Evolutionary conservation across 2,329 filamentous ascomycete genomes (phyloP).

Genomic region (Stagonosporopsis cucurbitacearum): DNA sequence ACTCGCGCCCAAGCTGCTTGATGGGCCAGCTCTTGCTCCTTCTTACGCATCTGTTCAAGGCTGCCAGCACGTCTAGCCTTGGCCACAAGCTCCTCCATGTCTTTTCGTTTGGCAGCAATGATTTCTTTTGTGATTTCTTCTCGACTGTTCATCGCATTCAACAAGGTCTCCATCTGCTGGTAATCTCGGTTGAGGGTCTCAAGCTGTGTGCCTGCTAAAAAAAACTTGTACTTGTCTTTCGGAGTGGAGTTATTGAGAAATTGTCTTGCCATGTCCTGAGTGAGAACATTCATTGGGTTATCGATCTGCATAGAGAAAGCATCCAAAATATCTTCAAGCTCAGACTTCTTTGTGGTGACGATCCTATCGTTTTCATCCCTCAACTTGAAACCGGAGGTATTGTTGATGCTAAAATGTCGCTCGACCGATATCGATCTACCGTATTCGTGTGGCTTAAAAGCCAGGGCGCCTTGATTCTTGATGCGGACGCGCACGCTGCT

Average conservation of each 20-base stretch:
- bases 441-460: conserved; percentile 82
- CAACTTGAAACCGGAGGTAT: conserved; percentile 83
- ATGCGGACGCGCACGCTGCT: conserved; percentile 79
- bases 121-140: conserved; percentile 68
- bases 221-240: conserved; percentile 92
- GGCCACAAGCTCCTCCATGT: conserved; percentile 66
- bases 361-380: conserved; percentile 74
- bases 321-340: conserved; percentile 91
- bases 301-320: conserved; percentile 94
- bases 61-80: conserved; percentile 71
- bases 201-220: conserved; percentile 91
- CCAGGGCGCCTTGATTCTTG: conserved; percentile 86
- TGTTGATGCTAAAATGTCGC: conserved; percentile 78
- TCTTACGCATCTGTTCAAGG: conserved; percentile 68
- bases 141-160: conserved; percentile 74
- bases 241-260: conserved; percentile 87
- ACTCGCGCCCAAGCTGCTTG: conserved; percentile 91
- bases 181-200: conserved; percentile 94
- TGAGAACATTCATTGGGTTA: conserved; percentile 94
- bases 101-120: conserved; percentile 65
- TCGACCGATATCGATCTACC: conserved; percentile 90
- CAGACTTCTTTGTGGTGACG: conserved; percentile 81
- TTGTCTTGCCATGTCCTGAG: conserved; percentile 91
- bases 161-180: conserved; percentile 76
- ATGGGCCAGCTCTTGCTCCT: conserved; percentile 64